phyloP scores from a whole-genome alignment of 495 filamentous ascomycete species.

The Cladorrhinum samala region DNA sequence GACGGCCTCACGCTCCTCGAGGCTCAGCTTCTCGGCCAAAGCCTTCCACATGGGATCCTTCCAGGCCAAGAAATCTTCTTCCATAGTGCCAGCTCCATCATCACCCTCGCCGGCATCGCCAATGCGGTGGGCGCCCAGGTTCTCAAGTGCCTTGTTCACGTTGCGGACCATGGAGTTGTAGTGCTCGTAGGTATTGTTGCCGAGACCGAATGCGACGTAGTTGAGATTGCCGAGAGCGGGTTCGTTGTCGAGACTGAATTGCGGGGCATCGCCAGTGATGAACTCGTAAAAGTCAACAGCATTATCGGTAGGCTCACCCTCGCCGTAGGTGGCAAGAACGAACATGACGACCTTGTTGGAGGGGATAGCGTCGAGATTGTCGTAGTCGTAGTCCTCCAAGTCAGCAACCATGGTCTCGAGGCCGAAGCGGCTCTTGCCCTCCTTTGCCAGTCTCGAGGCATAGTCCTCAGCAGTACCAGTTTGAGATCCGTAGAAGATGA shows the following conservation, averaged over 20 bases:
- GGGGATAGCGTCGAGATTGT: constrained; percentile 84
- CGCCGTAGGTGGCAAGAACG: constrained; percentile 94
- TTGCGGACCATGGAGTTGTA: constrained; percentile 98
- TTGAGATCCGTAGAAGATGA: constrained; percentile 97
- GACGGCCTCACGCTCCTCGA: constrained; percentile 92
- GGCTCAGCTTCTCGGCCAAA: constrained; percentile 68
- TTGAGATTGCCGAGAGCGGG: constrained; percentile 77
- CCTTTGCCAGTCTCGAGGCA: constrained; percentile 93
- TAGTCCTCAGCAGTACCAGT: constrained; percentile 99
- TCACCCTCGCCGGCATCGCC: constrained; percentile 91
- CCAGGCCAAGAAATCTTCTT: constrained; percentile 98
- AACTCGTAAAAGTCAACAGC: constrained; percentile 99
- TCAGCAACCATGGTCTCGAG: constrained; percentile 98
- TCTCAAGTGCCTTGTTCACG: constrained; percentile 70
- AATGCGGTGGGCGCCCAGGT: constrained; percentile 76
- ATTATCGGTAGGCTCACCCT: constrained; percentile 98
- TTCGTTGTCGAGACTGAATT: constrained; percentile 75
- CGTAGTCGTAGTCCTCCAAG: constrained; percentile 95
- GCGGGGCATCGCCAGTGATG: constrained; percentile 69
- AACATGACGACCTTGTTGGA: constrained; percentile 91
- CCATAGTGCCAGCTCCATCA: constrained; percentile 98
- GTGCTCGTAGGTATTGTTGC: constrained; percentile 99
- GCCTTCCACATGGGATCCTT: constrained; percentile 98
- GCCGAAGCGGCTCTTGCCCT: constrained; percentile 91
- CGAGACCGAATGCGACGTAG: constrained; percentile 92